These are phyloP conservation scores for Nicotiana attenuata DNA, from an alignment of 257 asterid species.

Conservation along the genomic window DNA sequence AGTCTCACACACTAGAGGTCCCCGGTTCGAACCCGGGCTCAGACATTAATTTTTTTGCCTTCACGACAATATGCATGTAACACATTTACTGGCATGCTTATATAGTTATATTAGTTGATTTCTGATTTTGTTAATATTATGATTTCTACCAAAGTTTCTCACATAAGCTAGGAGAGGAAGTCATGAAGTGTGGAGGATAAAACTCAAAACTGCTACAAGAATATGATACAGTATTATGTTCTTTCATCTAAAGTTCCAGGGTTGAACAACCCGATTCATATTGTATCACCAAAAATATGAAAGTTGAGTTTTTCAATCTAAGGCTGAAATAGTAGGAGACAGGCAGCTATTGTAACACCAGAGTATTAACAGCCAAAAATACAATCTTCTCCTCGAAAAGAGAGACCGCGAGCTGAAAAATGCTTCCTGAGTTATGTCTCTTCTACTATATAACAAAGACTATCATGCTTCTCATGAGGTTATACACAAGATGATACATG, in stretches of 20 bases:
- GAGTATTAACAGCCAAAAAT: not conserved
- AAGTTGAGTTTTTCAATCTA: not conserved
- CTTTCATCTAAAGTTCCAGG: slow-evolving; percentile 60
- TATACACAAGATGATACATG: not conserved
- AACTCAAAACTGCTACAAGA: slow-evolving; percentile 41
- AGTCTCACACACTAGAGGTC: slow-evolving; percentile 82
- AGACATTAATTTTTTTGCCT: slow-evolving; percentile 17
- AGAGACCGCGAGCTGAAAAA: not conserved
- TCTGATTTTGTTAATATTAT: too few relatives aligned
- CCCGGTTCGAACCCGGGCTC: slow-evolving; percentile 79
- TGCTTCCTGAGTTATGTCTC: not conserved
- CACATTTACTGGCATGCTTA: too few relatives aligned
- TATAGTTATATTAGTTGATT: too few relatives aligned
- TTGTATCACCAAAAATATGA: slow-evolving; percentile 29
- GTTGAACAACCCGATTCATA: slow-evolving; percentile 61
- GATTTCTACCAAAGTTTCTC: too few relatives aligned
- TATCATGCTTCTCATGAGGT: not conserved
- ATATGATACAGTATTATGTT: slow-evolving; percentile 41
- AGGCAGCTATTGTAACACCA: not conserved
- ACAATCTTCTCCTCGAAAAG: not conserved
- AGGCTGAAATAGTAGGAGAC: slow-evolving; percentile 9
- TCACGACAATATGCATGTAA: too few relatives aligned
- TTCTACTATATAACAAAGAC: not conserved
- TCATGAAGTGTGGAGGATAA: too few relatives aligned
- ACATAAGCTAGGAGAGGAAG: too few relatives aligned